Percentiles rank a stretch among this genome's conserved stretches.
These are phyloP conservation scores for Teratosphaeria destructans DNA, from an alignment of 2,329 filamentous ascomycete genomes.

Conservation along the genomic window DNA sequence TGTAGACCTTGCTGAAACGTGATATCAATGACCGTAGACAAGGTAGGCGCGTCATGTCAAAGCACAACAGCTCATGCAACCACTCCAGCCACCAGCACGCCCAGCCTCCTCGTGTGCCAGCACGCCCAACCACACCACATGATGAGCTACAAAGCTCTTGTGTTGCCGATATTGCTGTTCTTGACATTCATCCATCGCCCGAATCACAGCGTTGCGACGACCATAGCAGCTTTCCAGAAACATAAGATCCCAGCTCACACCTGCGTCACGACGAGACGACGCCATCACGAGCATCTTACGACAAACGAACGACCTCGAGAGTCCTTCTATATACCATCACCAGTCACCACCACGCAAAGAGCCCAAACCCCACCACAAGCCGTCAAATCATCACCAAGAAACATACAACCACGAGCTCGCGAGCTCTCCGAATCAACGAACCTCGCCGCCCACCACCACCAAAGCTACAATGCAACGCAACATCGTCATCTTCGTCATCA, in stretches of 20 bases:
- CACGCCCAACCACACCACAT: not conserved
- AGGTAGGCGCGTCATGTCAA: not conserved
- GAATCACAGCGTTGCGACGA: not conserved
- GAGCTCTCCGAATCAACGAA: not conserved
- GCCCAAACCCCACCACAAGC: not conserved
- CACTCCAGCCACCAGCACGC: not conserved
- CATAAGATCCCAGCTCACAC: not conserved
- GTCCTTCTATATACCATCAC: not conserved
- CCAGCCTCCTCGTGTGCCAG: not conserved
- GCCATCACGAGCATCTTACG: not conserved
- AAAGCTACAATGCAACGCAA: conserved; percentile 38
- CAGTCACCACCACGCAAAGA: not conserved
- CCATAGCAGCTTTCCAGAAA: not conserved
- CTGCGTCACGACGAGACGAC: not conserved
- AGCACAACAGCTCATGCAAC: not conserved
- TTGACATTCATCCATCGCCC: not conserved
- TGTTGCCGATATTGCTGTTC: not conserved
- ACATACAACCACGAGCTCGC: not conserved
- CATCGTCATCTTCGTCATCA: conserved; percentile 43
- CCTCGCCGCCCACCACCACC: not conserved
- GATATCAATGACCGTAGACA: not conserved
- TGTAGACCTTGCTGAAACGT: not conserved
- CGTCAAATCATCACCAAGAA: not conserved
- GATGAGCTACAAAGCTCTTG: not conserved
- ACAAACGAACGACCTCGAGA: not conserved